Evolutionary conservation across 306 rosid species (phyloP).

Genomic region (Cucumis cinereus): DNA sequence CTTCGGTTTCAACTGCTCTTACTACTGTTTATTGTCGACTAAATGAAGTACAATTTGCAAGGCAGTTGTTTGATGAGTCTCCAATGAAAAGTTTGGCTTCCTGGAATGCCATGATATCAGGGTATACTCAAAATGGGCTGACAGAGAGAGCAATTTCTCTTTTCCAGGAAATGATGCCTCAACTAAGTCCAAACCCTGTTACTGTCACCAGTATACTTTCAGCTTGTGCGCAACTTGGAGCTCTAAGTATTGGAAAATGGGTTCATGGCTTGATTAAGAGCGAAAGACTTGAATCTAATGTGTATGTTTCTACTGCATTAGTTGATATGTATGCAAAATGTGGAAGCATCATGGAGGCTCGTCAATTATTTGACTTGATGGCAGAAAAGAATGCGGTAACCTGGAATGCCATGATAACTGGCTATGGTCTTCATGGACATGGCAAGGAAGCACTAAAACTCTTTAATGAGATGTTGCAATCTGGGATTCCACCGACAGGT

Average conservation of each 20-base stretch:
- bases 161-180: slow-evolving; percentile 64
- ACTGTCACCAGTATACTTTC: slow-evolving; percentile 79
- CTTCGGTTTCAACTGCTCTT: slow-evolving; percentile 73
- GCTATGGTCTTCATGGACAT: slow-evolving; percentile 88
- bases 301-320: slow-evolving; percentile 70
- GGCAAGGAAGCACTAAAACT: slow-evolving; percentile 74
- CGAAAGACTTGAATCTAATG: slow-evolving; percentile 53
- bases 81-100: slow-evolving; percentile 62
- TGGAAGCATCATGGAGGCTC: slow-evolving; percentile 66
- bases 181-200: slow-evolving; percentile 54
- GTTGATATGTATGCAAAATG: slow-evolving; percentile 95
- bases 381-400: slow-evolving; percentile 65
- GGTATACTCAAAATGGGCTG: slow-evolving; percentile 79
- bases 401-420: slow-evolving; percentile 94
- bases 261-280: slow-evolving; percentile 62
- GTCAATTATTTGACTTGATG: slow-evolving; percentile 56
- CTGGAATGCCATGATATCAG: slow-evolving; percentile 96
- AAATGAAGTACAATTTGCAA: slow-evolving; percentile 58
- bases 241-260: slow-evolving; percentile 77
- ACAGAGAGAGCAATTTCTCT: slow-evolving; percentile 70
- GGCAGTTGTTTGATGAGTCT: slow-evolving; percentile 68
- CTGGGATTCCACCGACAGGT: slow-evolving; percentile 40
- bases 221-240: slow-evolving; percentile 93
- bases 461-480: slow-evolving; percentile 53
- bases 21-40: slow-evolving; percentile 56